Evolutionary conservation across 345 rosid genomes (phyloP).

Genomic region (Moricandia moricandioides): DNA sequence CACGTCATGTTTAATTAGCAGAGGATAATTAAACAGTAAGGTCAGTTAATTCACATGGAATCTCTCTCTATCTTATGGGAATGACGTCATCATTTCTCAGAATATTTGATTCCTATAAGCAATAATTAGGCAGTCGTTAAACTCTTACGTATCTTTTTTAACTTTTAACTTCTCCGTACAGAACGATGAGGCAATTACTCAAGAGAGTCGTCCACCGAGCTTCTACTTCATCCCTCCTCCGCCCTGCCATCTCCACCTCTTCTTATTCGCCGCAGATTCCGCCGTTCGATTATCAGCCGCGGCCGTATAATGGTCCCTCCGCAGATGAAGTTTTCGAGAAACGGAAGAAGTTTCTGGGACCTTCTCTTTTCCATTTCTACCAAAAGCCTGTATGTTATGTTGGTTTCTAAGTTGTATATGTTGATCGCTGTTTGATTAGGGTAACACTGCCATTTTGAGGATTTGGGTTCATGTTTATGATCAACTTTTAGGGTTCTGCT

Average conservation of each 20-base stretch:
- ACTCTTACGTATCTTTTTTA: no score
- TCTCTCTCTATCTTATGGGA: background rate
- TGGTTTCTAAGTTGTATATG: no score
- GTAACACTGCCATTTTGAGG: background rate
- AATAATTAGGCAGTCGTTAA: background rate
- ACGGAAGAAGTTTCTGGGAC: slow-evolving; percentile 80
- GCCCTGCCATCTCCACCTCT: slow-evolving; percentile 6
- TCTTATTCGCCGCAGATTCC: slow-evolving; percentile 59
- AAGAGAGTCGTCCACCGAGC: slow-evolving; percentile 36
- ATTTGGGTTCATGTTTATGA: background rate
- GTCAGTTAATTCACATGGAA: background rate
- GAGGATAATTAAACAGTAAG: background rate
- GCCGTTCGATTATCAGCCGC: slow-evolving; percentile 62
- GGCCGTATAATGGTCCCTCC: slow-evolving; percentile 63
- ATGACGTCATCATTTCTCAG: background rate
- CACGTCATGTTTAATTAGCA: background rate
- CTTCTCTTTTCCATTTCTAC: slow-evolving; percentile 85
- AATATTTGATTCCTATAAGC: background rate
- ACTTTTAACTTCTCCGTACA: background rate
- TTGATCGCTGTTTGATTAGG: background rate
- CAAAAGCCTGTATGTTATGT: slow-evolving; percentile 70
- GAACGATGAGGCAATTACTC: slow-evolving; percentile 42
- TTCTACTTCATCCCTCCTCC: slow-evolving; percentile 15
- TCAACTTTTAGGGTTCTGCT: background rate
- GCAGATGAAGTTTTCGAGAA: slow-evolving; percentile 70